Evolutionary conservation across 345 rosid genomes (phyloP), one percentile per base, ranked within the genome.

Genomic region (Abelmoschus esculentus): DNA sequence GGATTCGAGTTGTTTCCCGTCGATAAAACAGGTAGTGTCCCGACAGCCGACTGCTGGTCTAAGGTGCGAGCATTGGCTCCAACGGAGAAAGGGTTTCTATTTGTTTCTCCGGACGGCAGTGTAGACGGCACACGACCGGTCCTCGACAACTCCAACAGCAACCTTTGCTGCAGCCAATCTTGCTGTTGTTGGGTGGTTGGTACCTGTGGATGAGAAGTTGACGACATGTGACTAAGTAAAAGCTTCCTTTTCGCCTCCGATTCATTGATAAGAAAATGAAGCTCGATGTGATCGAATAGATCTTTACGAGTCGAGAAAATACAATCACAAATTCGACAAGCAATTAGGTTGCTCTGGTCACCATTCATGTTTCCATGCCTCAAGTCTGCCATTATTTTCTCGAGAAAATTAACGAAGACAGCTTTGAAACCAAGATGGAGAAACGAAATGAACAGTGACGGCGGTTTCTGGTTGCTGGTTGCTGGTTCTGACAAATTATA

Each of bases 311-410:
- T 44, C 54, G 1, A 6, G 54, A 64, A 44, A 64, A 44, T 1
- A 64, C 6, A 0, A 26, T 22, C 54, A 44, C 68, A 64, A 42
- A 64, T 13, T 13, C 68, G 54, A 64, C 68, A 64, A 44, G 68
- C 68, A 64, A 64, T 19, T 6, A 22, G 54, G 6, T 47, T 47
- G n/a, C 0, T 15, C 5, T 12, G n/a, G 17, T 47, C 53, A 47
- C 53, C 19, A 42, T 6, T 2, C 29, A 19, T 14, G 17, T 22
- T 42, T 64, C 36, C 12, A 12, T 42, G 1, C 32, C 32, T 22
- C 10, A 3, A 42, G 34, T 6, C 15, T 13, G 53, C 32, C 68
- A 64, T 3, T 44, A 12, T 47, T 42, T 64, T 14, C 9, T 19
- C 6, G 32, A 22, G 6, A 44, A 22, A 22, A 62, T 3, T 8